phyloP scores from a whole-genome alignment of 805 yeast genomes.

The Candida easanensis region DNA sequence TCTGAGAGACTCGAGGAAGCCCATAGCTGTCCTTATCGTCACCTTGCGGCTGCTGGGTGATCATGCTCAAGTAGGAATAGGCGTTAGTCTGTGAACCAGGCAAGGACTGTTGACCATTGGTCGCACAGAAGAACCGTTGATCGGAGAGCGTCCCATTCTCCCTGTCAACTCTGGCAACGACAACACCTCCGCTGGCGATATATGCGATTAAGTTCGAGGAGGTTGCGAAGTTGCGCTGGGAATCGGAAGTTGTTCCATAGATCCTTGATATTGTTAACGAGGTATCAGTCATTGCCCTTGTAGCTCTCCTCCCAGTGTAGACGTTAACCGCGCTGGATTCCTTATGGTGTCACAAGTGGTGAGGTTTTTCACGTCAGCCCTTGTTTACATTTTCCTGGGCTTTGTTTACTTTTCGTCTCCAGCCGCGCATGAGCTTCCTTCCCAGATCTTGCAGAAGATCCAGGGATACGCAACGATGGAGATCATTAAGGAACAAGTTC shows the following conservation, averaged over 20 bases:
- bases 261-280: slow-evolving; percentile 27
- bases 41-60: slow-evolving; percentile 6
- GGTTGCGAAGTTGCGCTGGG: slow-evolving; percentile 38
- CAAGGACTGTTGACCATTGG: slow-evolving; percentile 4
- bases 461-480: too few relatives aligned
- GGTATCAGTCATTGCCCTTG: slow-evolving; percentile 7
- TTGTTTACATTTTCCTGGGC: slow-evolving; percentile 3
- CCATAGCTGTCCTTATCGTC: slow-evolving; percentile 19
- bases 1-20: slow-evolving; percentile 15
- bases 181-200: slow-evolving; percentile 60
- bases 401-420: slow-evolving; percentile 17
- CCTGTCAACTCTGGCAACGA: slow-evolving; percentile 38
- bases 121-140: slow-evolving; percentile 56
- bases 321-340: not conserved
- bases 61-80: slow-evolving; percentile 17
- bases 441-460: too few relatives aligned
- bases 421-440: too few relatives aligned
- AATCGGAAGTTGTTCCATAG: slow-evolving; percentile 47
- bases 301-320: not conserved
- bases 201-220: slow-evolving; percentile 45
- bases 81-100: slow-evolving; percentile 10
- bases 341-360: not conserved
- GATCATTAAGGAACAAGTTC: too few relatives aligned
- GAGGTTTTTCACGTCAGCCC: not conserved
- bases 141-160: slow-evolving; percentile 21